Base-by-base conservation (phyloP, 2,329 filamentous ascomycete species). In the Corniculantispora saksenae region DNA sequence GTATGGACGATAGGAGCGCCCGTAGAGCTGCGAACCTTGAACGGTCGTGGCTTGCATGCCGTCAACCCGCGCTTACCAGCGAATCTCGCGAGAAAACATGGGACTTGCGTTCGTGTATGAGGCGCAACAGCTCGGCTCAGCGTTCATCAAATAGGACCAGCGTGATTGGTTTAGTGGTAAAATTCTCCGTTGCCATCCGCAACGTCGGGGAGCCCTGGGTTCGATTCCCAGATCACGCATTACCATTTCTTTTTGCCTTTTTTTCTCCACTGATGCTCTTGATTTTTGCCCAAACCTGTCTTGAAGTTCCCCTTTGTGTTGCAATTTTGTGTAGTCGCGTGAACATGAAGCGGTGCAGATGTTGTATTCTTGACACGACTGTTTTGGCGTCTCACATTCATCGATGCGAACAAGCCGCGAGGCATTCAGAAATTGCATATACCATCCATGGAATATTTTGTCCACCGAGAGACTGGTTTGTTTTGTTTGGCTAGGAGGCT, bases 101-200 rank as follows among this genome's bases (percentile, higher is more conserved):
- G 5, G 6, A 21, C 29, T 54, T 1, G 13, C 3, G 6, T 50
- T 13, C 10, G 29, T 35, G 59, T 55, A 62, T 23, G 54, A 21
- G 8, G 13, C 15, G 50, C 23, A 38, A 48, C 40, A 57, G 53
- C 29, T 40, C 1, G 32, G 38, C 25, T 48, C 25, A 25, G 21
- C 43, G 48, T 50, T 50, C 61, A 57, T 57, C 51, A 54, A 27
- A 56, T 63, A 57, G 53, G 47, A 58, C n/a, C 61, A 58, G 61
- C 61, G 61, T 64, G 61, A 64, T 64, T 64, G 61, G 61, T 64
- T 64, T 64, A 64, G 61, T 64, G 61, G 61, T 64, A 64, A 64
- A 64, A 64, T 64, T 64, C 61, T 64, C 61, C 61, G 61, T 64
- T 64, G 61, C 61, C 61, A 64, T 64, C 61, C 32, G 61, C 61